phyloP scores from a whole-genome alignment of 164 flowering plant species.

The Paratinospora sagittata region DNA sequence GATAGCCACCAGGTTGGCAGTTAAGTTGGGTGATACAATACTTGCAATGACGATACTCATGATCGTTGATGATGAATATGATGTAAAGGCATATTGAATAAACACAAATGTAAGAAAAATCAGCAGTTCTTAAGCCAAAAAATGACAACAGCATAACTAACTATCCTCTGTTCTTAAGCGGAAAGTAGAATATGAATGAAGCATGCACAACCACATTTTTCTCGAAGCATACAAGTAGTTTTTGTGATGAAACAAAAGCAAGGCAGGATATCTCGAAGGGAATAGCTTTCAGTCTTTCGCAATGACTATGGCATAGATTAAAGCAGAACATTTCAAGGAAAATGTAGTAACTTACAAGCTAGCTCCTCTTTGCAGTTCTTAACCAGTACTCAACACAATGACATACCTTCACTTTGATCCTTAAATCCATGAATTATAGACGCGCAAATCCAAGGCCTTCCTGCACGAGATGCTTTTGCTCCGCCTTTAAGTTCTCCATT shows the following conservation, averaged over 20 bases:
- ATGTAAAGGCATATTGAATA: no score
- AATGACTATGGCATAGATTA: background rate
- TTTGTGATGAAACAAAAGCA: background rate
- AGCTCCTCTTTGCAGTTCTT: background rate
- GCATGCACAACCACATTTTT: no score
- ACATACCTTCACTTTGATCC: constrained; percentile 59
- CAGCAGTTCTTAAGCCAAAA: no score
- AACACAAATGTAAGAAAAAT: no score
- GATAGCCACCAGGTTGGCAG: no score
- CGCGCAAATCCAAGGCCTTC: constrained; percentile 89
- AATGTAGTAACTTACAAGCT: background rate
- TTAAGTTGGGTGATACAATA: no score
- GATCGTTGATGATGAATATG: no score
- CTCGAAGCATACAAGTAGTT: no score
- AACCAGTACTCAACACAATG: background rate
- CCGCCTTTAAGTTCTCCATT: constrained; percentile 86
- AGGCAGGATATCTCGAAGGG: background rate
- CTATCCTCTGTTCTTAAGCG: no score
- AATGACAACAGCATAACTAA: no score
- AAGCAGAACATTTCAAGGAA: background rate
- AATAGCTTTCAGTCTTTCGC: background rate
- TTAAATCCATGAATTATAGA: constrained; percentile 65
- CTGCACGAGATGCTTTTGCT: constrained; percentile 81
- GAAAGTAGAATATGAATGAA: no score
- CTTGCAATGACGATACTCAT: no score